phyloP scores from a whole-genome alignment of 495 filamentous ascomycete species.

The Thermothielavioides terrestris region DNA sequence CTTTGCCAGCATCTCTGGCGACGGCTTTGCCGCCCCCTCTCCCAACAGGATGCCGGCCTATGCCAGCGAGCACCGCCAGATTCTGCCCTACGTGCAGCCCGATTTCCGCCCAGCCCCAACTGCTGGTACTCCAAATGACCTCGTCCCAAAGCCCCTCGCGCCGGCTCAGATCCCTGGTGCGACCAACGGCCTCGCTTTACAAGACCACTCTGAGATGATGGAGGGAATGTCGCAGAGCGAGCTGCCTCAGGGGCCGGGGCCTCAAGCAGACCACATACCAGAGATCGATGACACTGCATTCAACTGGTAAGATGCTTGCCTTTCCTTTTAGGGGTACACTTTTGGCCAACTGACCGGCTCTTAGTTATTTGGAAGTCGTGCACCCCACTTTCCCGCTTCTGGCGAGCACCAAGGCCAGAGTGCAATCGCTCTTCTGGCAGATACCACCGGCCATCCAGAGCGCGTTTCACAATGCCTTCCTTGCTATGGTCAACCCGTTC shows the following conservation, averaged over 20 bases:
- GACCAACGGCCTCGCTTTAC: slow-evolving; percentile 10
- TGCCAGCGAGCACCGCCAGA: slow-evolving; percentile 32
- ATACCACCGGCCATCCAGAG: slow-evolving; percentile 56
- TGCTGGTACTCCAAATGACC: slow-evolving; percentile 29
- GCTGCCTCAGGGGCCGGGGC: slow-evolving; percentile 19
- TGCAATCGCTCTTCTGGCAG: slow-evolving; percentile 54
- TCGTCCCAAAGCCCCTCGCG: slow-evolving; percentile 24
- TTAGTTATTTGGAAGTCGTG: slow-evolving; percentile 61
- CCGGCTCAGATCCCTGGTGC: slow-evolving; percentile 21
- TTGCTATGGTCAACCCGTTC: slow-evolving; percentile 52
- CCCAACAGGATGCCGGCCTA: slow-evolving; percentile 25
- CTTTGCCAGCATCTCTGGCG: slow-evolving; percentile 39
- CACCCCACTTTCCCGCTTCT: slow-evolving; percentile 71
- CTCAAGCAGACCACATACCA: slow-evolving; percentile 21
- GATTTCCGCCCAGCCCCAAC: slow-evolving; percentile 24
- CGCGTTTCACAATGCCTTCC: slow-evolving; percentile 63
- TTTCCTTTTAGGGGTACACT: too few relatives aligned
- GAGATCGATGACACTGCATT: slow-evolving; percentile 39
- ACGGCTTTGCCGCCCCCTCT: slow-evolving; percentile 27
- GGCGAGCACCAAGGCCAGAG: slow-evolving; percentile 53
- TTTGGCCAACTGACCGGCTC: neutral
- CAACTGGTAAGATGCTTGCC: slow-evolving; percentile 41
- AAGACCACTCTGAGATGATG: slow-evolving; percentile 23
- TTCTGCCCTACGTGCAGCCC: slow-evolving; percentile 31
- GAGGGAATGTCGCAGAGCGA: slow-evolving; percentile 10